Evolutionary conservation across 805 yeast genomes (phyloP), one percentile per base, ranked within the genome.

Genomic region (Sungouiozyma intestinalis): DNA sequence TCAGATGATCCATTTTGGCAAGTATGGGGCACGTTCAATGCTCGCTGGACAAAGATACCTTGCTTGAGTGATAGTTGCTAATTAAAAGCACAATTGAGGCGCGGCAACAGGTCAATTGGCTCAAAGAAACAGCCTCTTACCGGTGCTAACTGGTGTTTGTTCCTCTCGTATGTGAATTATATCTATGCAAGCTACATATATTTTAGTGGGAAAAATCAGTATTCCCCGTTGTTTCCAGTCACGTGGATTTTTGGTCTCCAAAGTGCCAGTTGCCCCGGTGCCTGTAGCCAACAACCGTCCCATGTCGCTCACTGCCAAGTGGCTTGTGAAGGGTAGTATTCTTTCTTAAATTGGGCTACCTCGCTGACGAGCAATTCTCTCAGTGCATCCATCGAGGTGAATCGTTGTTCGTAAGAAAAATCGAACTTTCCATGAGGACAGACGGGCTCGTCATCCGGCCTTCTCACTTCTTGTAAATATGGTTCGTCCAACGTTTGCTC

Each of bases 401-500:
- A 55, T 8, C 53, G 42, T 16, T 62, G 56, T 52, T 87, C 96
- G 57, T 81, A 84, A 27, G 76, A 70, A 52, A 81, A 82, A 53
- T 81, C 80, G 53, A 86, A 82, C 2, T 66, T 62, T 8, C 64
- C 61, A 2, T 56, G 54, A 0, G 57, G 49, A 43, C 81, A 71
- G 2, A 41, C 58, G 0, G 81, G 75, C 55, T 84, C 95, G 41
- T 74, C 77, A 13, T 66, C 65, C 0, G 52, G 42, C 46, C 74
- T 72, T 49, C 90, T 68, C 6, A 85, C 75, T 2, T 62, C 53
- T 11, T 52, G 55, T 7, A 86, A 65, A 53, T 72, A 84, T 1
- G 67, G 65, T 52, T 82, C 86, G 4, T 64, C 62, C 11, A 88
- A 55, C 1, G 83, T 75, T 47, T 73, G 66, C 2, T 68, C 70